Evolutionary conservation across 371 early-diverging fungal genomes (phyloP), one percentile per base, ranked within the genome.

Genomic region (Rhizopus stolonifer): DNA sequence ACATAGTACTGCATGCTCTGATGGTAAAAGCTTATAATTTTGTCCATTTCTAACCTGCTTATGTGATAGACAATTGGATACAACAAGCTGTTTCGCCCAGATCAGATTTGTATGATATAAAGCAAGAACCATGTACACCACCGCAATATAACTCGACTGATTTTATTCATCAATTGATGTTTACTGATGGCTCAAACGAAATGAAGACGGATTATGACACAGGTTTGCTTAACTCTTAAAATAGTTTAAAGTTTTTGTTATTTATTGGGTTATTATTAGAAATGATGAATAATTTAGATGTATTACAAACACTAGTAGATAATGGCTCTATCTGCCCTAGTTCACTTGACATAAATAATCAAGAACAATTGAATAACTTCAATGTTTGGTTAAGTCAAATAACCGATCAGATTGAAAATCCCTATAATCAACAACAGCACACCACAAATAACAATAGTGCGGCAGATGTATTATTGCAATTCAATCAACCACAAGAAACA

Each of bases 161-260:
- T 29, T 31, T 52, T 11, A 52, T 64, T 3, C 2, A 52, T 45
- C 18, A 59, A 49, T 13, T 64, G 11, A 64, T 64, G 52, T 64
- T 64, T 52, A 19, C 38, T 10, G 58, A 54, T 23, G 52, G 51
- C 3, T 26, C 55, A 18, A 52, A 39, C 6, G 51, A 59, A 29
- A n/a, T 59, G 42, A 64, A 60, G 21, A 59, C 65, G 4, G 60
- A 64, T 3, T 64, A 64, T 21, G 45, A 59, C 29, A 18, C 56
- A 46, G 65, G 65, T 64, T 11, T 24, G 21, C 1, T 10, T 19
- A 22, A 29, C 10, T 29, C 10, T 32, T 46, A n/a, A n/a, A n/a
- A n/a, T n/a, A n/a, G n/a, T n/a, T n/a, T n/a, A 33, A 14, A 25
- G 3, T 24, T 22, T 38, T 15, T 18, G 49, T 49, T 43, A 39